A percentile compares a stretch with the other conserved stretches of the same genome.
Conservation (phyloP, 345 rosid genomes). For the Cardamine resedifolia region DNA sequence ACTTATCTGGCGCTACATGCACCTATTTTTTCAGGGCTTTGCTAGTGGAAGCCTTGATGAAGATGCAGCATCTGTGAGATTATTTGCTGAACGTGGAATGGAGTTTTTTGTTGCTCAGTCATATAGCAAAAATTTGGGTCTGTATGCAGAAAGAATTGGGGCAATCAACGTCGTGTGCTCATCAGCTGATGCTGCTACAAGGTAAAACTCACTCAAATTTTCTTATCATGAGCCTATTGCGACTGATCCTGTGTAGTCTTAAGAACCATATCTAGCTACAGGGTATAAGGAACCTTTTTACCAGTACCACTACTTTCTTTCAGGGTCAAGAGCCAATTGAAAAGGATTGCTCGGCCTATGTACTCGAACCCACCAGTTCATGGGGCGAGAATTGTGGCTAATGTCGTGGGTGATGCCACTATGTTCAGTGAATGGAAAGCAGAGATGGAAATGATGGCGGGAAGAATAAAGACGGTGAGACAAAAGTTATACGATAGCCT, state of each 20-base stretch:
- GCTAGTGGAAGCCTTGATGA: constrained; percentile 97
- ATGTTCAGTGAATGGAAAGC: constrained; percentile 88
- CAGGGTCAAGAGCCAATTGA: constrained; percentile 98
- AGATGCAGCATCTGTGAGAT: constrained; percentile 90
- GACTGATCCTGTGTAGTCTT: not conserved
- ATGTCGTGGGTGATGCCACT: constrained; percentile 76
- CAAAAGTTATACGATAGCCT: constrained; percentile 74
- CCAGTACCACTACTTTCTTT: constrained; percentile 48
- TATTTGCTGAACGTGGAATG: constrained; percentile 79
- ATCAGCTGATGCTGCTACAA: constrained; percentile 78
- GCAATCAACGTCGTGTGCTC: constrained; percentile 90
- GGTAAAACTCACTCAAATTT: constrained; percentile 40
- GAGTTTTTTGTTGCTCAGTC: constrained; percentile 96
- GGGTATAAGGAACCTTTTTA: constrained; percentile 42
- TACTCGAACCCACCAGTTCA: constrained; percentile 97
- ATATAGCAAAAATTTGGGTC: constrained; percentile 92
- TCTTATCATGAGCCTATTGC: not conserved
- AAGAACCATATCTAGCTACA: not conserved
- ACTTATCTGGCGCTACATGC: not conserved
- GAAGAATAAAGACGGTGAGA: constrained; percentile 89
- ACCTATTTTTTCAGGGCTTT: constrained; percentile 62
- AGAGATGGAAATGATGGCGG: constrained; percentile 99
- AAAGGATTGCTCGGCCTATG: constrained; percentile 96
- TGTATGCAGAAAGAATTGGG: constrained; percentile 90
- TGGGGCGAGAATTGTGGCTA: constrained; percentile 90